phyloP scores from a whole-genome alignment of 2,329 filamentous ascomycete genomes.

The Dichotomopilus funicola region DNA sequence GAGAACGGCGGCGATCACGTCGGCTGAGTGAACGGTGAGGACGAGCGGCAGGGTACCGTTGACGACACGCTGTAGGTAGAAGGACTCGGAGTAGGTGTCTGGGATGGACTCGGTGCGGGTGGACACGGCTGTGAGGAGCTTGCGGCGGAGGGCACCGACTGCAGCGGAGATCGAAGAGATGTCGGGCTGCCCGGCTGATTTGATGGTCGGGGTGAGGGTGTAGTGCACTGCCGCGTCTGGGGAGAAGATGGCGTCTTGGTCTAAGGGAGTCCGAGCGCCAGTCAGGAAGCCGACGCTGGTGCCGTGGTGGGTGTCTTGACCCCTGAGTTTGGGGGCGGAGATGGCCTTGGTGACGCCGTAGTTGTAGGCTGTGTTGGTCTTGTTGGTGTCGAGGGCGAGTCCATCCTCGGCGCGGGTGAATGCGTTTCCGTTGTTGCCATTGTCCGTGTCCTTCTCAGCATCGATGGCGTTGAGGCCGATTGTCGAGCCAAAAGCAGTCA shows the following conservation, averaged over 20 bases:
- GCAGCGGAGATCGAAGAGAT: conserved; percentile 48
- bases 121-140: conserved; percentile 44
- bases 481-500: conserved; percentile 54
- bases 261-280: conserved; percentile 39
- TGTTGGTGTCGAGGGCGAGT: conserved; percentile 48
- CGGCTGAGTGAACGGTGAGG: conserved; percentile 55
- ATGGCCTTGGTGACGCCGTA: conserved; percentile 56
- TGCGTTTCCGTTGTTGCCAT: conserved; percentile 38
- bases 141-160: conserved; percentile 45
- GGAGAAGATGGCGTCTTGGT: conserved; percentile 45
- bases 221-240: conserved; percentile 53
- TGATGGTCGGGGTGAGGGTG: conserved; percentile 44
- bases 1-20: conserved; percentile 55
- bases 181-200: conserved; percentile 30
- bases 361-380: conserved; percentile 44
- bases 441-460: conserved; percentile 48
- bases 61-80: conserved; percentile 49
- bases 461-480: conserved; percentile 60
- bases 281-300: conserved; percentile 55
- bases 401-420: conserved; percentile 56
- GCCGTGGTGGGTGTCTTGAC: conserved; percentile 43
- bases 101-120: conserved; percentile 29
- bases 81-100: conserved; percentile 41
- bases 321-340: conserved; percentile 45
- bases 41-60: conserved; percentile 48